phyloP scores from a whole-genome alignment of 2,329 filamentous ascomycete genomes.

The Orbilia ellipsospora region DNA sequence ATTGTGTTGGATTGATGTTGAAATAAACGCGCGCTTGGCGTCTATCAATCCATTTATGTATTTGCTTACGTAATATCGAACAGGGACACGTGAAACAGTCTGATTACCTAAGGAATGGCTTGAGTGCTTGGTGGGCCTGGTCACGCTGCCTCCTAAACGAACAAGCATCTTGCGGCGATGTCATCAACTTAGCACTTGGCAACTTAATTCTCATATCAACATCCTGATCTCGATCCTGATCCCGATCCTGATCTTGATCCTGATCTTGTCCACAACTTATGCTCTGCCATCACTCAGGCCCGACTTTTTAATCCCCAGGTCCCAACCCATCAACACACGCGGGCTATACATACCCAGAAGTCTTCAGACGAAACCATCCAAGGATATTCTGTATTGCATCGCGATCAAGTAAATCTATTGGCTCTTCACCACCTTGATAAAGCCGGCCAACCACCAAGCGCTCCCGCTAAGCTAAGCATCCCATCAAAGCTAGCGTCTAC shows the following conservation, averaged over 20 bases:
- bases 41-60: background rate
- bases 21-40: constrained; percentile 2
- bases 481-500: background rate
- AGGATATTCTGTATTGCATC: background rate
- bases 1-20: constrained; percentile 42
- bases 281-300: too few species aligned
- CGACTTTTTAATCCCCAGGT: too few species aligned
- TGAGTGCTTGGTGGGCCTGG: background rate
- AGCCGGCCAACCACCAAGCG: too few species aligned
- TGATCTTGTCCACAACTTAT: too few species aligned
- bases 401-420: background rate
- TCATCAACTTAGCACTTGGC: too few species aligned
- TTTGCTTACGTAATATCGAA: background rate
- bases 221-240: too few species aligned
- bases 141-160: background rate
- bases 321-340: too few species aligned
- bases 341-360: too few species aligned
- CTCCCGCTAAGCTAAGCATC: background rate
- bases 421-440: too few species aligned
- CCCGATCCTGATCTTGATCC: too few species aligned
- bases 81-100: background rate
- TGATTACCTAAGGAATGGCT: too few species aligned
- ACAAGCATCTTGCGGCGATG: background rate
- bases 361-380: background rate
- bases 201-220: too few species aligned